A percentile compares a stretch with the other conserved stretches of the same genome.
Conservation (phyloP, 1,139 yeast genomes). For the Pichia kudriavzevii region DNA sequence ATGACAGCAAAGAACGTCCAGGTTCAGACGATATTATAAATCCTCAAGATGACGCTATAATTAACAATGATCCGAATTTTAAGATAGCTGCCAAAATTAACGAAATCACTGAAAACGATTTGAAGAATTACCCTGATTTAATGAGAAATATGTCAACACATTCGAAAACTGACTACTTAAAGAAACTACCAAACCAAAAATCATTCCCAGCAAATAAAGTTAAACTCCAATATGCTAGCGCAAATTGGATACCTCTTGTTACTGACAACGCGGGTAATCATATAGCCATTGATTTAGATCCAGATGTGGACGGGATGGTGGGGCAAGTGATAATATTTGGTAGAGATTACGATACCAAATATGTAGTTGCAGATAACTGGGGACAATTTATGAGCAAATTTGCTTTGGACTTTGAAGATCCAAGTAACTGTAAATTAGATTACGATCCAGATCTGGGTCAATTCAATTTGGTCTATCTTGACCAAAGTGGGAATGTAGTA, state of each 20-base stretch:
- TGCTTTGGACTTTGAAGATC: conserved; percentile 54
- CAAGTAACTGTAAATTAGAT: conserved; percentile 38
- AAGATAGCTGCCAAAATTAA: conserved; percentile 10
- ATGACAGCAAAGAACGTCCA: neutral
- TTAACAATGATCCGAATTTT: conserved; percentile 17
- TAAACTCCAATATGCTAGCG: conserved; percentile 71
- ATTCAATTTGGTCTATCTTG: conserved; percentile 58
- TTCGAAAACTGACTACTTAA: conserved; percentile 14
- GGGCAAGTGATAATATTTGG: conserved; percentile 65
- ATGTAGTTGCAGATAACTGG: conserved; percentile 47
- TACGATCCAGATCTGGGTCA: conserved; percentile 91
- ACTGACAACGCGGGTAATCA: conserved; percentile 88
- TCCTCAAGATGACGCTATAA: conserved; percentile 5
- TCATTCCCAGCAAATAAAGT: conserved; percentile 70
- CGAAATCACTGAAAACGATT: conserved; percentile 9
- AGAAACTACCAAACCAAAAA: conserved; percentile 48
- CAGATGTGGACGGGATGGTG: conserved; percentile 63
- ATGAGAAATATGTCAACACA: conserved; percentile 13
- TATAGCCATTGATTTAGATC: conserved; percentile 82
- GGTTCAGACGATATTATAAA: too few species aligned
- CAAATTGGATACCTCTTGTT: conserved; percentile 84
- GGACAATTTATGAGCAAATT: conserved; percentile 42
- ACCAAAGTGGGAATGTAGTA: conserved; percentile 37
- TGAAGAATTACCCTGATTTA: conserved; percentile 18
- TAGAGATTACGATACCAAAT: conserved; percentile 52